phyloP scores from a whole-genome alignment of 139 green algal species.

The Bryopsis sp. region DNA sequence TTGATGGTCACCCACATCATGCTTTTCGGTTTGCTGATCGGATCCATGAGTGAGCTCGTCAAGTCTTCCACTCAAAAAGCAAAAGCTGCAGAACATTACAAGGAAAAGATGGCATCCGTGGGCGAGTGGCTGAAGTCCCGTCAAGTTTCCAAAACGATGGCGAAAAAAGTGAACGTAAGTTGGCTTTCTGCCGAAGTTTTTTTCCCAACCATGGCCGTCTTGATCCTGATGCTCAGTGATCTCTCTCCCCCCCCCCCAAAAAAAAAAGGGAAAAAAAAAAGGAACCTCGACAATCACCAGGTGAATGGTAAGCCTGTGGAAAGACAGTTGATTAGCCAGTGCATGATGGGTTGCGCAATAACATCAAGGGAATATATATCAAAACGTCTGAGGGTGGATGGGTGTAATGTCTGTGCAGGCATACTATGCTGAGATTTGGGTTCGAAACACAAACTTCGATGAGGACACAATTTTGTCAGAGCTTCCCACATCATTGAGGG shows the following conservation, averaged over 20 bases:
- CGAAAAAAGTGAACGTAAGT: constrained; percentile 13
- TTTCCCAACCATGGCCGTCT: not conserved
- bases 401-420: not conserved
- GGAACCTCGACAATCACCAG: not conserved
- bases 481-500: constrained; percentile 2
- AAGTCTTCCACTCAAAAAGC: not conserved
- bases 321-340: too few relatives aligned
- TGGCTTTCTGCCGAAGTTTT: not conserved
- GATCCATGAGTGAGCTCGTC: constrained; percentile 14
- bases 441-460: not conserved
- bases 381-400: not conserved
- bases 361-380: not conserved
- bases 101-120: constrained; percentile 7
- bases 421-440: constrained; percentile 10
- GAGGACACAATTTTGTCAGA: constrained; percentile 15
- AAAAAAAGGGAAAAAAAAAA: not conserved
- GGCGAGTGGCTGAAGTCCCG: constrained; percentile 16
- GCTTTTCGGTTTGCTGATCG: constrained; percentile 16
- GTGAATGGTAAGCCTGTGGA: too few relatives aligned
- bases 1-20: constrained; percentile 17
- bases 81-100: constrained; percentile 5
- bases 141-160: not conserved
- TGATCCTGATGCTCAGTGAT: not conserved
- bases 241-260: not conserved
- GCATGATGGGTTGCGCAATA: too few relatives aligned